Evolutionary conservation across 768 basidiomycete species (phyloP), one percentile per base, ranked within the genome.

Genomic region (Amanita pallidorosea): DNA sequence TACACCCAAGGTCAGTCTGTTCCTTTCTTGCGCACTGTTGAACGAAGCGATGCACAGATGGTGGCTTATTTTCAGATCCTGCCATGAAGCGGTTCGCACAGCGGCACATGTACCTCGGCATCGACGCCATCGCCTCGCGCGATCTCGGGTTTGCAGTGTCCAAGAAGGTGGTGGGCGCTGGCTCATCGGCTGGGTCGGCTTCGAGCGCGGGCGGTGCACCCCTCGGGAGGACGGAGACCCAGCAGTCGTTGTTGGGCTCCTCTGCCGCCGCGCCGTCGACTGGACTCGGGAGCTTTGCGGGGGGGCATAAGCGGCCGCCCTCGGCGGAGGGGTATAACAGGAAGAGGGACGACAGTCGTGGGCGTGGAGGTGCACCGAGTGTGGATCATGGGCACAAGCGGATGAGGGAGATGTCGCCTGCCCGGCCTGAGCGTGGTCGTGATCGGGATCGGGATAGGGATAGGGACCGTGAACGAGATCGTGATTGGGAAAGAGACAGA

Each of bases 81-180:
- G 81, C 90, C 0, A 88, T 96, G 64, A 91, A 95, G 59, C 85
- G 86, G 0, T 88, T 96, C 54, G 92, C 92, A 0, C 86, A 91
- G 60, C 75, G 90, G 37, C 87, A 90, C 61, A 81, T 77, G 23
- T 91, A 91, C 63, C 75, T 83, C 23, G 83, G 82, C 31, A 83
- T 84, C 23, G 94, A 97, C 60, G 85, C 89, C 17, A 94, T 97
- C 54, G 89, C 93, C 2, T 74, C 81, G 12, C 80, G 84, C 35
- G 95, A 98, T 61, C 79, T 96, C 17, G 95, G 95, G 5, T 85
- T 89, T 56, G 79, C 84, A 2, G 67, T 77, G 57, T 73, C 70
- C 4, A 67, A 72, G 8, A 71, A 70, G 29, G 57, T 58, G 9
- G 46, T 53, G n/a, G 53, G 55, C 17, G 36, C 53, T 31, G 53